Evolutionary conservation across 106 monocot species (phyloP).

Genomic region (Allium cepa): DNA sequence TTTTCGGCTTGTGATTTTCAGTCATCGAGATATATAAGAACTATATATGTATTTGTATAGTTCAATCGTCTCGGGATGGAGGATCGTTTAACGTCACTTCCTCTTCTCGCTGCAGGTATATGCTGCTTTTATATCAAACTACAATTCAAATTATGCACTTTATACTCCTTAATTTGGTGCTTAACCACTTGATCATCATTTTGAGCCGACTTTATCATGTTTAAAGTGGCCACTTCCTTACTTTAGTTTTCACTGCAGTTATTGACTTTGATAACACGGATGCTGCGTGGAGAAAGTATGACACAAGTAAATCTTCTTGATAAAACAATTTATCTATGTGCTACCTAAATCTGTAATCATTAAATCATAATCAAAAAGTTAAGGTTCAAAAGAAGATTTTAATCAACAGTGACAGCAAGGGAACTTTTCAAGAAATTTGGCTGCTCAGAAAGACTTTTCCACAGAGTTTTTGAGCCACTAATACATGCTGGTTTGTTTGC

Average conservation of each 20-base stretch:
- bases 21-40: background rate
- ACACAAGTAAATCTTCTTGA: too few species aligned
- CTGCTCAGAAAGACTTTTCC: constrained; percentile 58
- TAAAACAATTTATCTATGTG: constrained; percentile 3
- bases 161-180: constrained; percentile 17
- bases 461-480: constrained; percentile 40
- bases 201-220: too few species aligned
- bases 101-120: constrained; percentile 60
- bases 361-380: constrained; percentile 5
- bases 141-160: background rate
- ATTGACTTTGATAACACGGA: too few species aligned
- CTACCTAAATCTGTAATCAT: constrained; percentile 9
- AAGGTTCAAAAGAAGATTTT: constrained; percentile 16
- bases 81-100: background rate
- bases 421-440: constrained; percentile 63
- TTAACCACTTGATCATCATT: too few species aligned
- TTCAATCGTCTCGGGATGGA: too few species aligned
- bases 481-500: constrained; percentile 65
- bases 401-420: constrained; percentile 64
- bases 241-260: too few species aligned
- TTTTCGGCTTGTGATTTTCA: constrained; percentile 27
- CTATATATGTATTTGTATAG: too few species aligned
- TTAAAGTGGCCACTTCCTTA: too few species aligned
- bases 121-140: background rate
- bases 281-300: too few species aligned